Evolutionary conservation across 495 filamentous ascomycete species (phyloP).

Genomic region (Daldinia bambusicola): DNA sequence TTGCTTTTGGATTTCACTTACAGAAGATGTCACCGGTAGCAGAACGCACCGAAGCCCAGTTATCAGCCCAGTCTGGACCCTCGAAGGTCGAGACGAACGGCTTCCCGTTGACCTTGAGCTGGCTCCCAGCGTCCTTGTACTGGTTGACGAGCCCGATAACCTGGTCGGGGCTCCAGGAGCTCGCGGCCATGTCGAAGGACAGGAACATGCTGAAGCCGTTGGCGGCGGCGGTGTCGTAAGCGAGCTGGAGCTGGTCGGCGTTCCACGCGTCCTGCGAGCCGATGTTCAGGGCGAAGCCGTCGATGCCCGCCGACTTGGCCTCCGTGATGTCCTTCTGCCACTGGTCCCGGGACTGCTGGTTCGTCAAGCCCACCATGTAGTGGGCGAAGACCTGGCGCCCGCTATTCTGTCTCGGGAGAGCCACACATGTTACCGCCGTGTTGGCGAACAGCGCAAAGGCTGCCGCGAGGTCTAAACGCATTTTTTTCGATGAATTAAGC

Average conservation of each 20-base stretch:
- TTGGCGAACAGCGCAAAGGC: conserved; percentile 33
- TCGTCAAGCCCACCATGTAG: conserved; percentile 62
- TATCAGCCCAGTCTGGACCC: conserved; percentile 63
- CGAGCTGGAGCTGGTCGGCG: conserved; percentile 60
- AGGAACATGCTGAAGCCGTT: conserved; percentile 71
- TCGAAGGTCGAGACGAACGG: conserved; percentile 81
- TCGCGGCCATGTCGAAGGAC: conserved; percentile 73
- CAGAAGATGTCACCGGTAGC: conserved; percentile 61
- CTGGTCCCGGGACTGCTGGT: conserved; percentile 55
- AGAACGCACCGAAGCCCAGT: conserved; percentile 68
- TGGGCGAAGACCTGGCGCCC: conserved; percentile 57
- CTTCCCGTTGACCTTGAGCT: conserved; percentile 65
- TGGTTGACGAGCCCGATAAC: conserved; percentile 68
- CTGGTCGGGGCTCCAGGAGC: conserved; percentile 63
- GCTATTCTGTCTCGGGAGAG: conserved; percentile 24
- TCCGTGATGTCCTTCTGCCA: conserved; percentile 69
- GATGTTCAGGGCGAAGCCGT: conserved; percentile 78
- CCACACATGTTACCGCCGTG: conserved; percentile 31
- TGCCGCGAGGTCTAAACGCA: conserved; percentile 31
- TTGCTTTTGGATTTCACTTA: conserved; percentile 9
- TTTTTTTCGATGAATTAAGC: conserved; percentile 3
- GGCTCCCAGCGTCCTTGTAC: conserved; percentile 61
- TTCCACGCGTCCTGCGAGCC: conserved; percentile 64
- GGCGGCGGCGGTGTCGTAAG: conserved; percentile 65
- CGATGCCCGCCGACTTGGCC: conserved; percentile 71